Evolutionary conservation across 116 monocot genomes (phyloP).

Genomic region (Zostera marina): DNA sequence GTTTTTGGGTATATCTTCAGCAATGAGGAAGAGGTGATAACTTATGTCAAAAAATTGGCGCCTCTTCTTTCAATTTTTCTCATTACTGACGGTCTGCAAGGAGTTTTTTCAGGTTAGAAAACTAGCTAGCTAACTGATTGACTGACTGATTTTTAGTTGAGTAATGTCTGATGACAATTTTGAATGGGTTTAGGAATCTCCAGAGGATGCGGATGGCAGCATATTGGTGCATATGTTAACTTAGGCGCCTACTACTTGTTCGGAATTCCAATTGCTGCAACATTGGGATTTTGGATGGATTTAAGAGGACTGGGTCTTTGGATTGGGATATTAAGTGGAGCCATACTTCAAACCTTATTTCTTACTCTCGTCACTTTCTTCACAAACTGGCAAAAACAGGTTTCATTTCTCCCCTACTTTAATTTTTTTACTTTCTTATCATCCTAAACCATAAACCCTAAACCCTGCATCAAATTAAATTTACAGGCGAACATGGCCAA

Average conservation of each 20-base stretch:
- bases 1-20: slow-evolving; percentile 39
- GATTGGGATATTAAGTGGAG: slow-evolving; percentile 45
- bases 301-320: slow-evolving; percentile 45
- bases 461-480: background rate
- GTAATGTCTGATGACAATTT: too few relatives aligned
- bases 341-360: slow-evolving; percentile 26
- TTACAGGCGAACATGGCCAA: slow-evolving; percentile 24
- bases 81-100: slow-evolving; percentile 32
- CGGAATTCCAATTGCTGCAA: slow-evolving; percentile 36
- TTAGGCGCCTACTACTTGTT: slow-evolving; percentile 45
- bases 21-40: slow-evolving; percentile 34
- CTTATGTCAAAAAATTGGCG: slow-evolving; percentile 29
- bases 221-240: slow-evolving; percentile 57
- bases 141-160: background rate
- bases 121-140: background rate
- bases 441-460: background rate
- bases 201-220: slow-evolving; percentile 70
- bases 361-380: slow-evolving; percentile 28
- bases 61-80: slow-evolving; percentile 31
- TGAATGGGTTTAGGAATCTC: slow-evolving; percentile 32
- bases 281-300: slow-evolving; percentile 31
- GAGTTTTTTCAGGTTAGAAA: slow-evolving; percentile 40
- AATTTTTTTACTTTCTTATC: background rate
- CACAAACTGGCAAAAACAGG: slow-evolving; percentile 56
- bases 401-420: slow-evolving; percentile 2